phyloP scores from a whole-genome alignment of 305 asterid species.

The Solanum hybrid region DNA sequence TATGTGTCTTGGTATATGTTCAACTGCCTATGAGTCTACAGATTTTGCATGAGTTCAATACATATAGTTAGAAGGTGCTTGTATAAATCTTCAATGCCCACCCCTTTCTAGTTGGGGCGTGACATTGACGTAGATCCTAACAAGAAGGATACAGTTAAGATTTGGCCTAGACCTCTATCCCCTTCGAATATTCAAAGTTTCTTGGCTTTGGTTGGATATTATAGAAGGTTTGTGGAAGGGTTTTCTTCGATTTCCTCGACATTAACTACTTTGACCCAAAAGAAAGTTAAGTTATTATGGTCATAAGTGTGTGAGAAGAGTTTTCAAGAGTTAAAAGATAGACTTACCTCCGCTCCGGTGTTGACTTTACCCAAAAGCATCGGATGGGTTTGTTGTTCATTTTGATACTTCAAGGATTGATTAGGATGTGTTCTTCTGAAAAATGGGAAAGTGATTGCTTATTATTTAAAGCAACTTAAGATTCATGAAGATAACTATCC shows the following conservation, averaged over 20 bases:
- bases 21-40: background rate
- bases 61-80: background rate
- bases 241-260: background rate
- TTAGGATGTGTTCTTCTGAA: background rate
- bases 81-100: too few species aligned
- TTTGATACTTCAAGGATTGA: background rate
- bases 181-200: background rate
- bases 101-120: background rate
- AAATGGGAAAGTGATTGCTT: background rate
- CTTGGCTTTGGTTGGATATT: background rate
- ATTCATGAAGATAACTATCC: background rate
- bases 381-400: background rate
- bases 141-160: too few species aligned
- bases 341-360: background rate
- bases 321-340: too few species aligned
- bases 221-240: background rate
- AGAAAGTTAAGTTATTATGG: background rate
- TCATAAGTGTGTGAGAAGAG: background rate
- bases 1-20: background rate
- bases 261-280: background rate
- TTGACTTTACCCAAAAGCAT: background rate
- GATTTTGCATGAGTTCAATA: background rate
- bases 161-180: background rate
- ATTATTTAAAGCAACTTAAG: too few species aligned
- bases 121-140: background rate